These are phyloP conservation scores for Escallonia rubra DNA, from an alignment of 129 eudicot species.

Conservation along the genomic window DNA sequence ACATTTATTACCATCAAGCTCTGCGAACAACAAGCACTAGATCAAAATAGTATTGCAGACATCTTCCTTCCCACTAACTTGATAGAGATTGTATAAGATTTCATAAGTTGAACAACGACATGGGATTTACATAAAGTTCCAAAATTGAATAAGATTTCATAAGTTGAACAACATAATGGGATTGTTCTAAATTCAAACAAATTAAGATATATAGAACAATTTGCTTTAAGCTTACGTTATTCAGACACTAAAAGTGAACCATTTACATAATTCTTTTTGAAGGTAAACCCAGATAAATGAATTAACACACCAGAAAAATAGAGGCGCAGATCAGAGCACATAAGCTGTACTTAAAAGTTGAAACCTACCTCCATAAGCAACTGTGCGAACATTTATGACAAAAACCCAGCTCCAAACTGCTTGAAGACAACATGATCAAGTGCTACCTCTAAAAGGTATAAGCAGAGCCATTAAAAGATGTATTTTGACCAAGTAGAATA, in stretches of 20 bases:
- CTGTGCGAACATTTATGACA: constrained; percentile 4
- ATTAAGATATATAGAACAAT: neutral
- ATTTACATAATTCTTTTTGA: neutral
- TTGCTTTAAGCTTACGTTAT: neutral
- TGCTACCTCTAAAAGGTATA: neutral
- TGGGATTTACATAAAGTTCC: too few species aligned
- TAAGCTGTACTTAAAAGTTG: too few species aligned
- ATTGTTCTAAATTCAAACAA: neutral
- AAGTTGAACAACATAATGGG: too few species aligned
- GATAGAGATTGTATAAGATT: neutral
- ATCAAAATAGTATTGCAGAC: neutral
- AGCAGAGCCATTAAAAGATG: neutral
- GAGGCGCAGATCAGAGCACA: too few species aligned
- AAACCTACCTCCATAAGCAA: neutral
- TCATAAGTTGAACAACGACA: too few species aligned
- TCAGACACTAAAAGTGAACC: too few species aligned
- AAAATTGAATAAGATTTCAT: too few species aligned
- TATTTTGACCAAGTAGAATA: neutral
- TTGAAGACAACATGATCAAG: constrained; percentile 1
- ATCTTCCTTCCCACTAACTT: neutral
- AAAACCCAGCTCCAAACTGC: constrained; percentile 1
- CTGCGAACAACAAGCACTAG: neutral
- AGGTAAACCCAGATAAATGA: neutral
- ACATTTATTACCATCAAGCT: neutral
- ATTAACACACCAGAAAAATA: neutral